Evolutionary conservation across 148 eudicot species (phyloP).

Genomic region (Rhododendron kiyosumense): DNA sequence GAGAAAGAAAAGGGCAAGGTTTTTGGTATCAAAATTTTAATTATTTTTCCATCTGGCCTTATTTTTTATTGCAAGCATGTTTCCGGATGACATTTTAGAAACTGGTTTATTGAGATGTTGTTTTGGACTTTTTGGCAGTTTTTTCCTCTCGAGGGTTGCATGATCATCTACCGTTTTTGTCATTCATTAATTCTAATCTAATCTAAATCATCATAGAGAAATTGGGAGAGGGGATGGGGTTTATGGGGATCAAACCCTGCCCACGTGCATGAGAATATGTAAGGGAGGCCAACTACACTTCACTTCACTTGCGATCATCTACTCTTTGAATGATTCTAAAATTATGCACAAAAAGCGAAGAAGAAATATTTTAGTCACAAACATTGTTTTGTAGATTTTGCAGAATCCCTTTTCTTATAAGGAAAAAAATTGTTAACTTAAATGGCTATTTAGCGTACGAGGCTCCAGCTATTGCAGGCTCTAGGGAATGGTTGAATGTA

Average conservation of each 20-base stretch:
- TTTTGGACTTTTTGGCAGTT: neutral
- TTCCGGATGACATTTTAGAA: neutral
- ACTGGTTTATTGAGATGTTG: neutral
- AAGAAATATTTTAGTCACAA: neutral
- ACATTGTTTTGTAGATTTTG: neutral
- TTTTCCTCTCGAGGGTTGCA: neutral
- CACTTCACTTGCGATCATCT: no score
- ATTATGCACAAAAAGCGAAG: neutral
- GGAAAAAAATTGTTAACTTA: neutral
- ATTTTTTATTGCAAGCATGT: constrained; percentile 6
- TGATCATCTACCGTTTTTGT: neutral
- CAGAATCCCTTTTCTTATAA: no score
- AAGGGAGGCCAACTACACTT: no score
- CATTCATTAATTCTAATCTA: no score
- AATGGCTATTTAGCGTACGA: neutral
- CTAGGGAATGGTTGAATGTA: no score
- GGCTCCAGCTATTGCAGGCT: neutral
- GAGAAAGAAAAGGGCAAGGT: neutral
- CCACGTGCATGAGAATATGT: no score
- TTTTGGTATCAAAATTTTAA: neutral
- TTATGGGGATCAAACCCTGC: no score
- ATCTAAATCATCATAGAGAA: no score
- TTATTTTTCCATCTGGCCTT: constrained; percentile 8
- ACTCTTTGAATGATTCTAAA: neutral
- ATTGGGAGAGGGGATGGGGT: no score